A percentile compares a stretch with the other conserved stretches of the same genome.
Conservation (phyloP, 495 filamentous ascomycete species). For the Bryoglossum gracile region DNA sequence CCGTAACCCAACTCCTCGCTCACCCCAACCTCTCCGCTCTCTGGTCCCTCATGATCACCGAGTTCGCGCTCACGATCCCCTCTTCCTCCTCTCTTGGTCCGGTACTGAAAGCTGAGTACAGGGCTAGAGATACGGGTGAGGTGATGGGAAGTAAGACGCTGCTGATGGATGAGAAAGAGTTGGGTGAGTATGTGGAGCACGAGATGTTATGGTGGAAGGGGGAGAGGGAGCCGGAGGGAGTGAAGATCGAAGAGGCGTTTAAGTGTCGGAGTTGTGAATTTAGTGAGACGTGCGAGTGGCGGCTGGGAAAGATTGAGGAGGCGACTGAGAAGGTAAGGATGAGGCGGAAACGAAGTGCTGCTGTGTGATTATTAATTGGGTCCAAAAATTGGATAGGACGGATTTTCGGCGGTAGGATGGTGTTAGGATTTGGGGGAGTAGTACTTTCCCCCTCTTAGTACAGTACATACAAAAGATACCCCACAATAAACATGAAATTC, state of each 20-base stretch:
- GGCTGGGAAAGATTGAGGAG: constrained; percentile 32
- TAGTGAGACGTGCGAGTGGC: constrained; percentile 46
- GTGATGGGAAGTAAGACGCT: constrained; percentile 65
- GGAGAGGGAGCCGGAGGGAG: constrained; percentile 66
- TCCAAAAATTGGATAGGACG: no score
- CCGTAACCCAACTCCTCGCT: constrained; percentile 44
- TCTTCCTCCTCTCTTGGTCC: constrained; percentile 42
- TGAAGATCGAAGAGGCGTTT: constrained; percentile 80
- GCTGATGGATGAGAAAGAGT: constrained; percentile 52
- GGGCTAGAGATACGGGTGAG: constrained; percentile 38
- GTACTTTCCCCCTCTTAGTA: no score
- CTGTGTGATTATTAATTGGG: constrained; percentile 7
- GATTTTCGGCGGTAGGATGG: no score
- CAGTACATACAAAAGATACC: no score
- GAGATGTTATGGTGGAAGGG: constrained; percentile 87
- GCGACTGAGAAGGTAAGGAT: constrained; percentile 21
- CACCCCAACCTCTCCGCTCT: constrained; percentile 54
- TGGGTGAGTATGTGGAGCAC: constrained; percentile 57
- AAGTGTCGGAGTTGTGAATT: constrained; percentile 69
- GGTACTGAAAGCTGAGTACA: constrained; percentile 60
- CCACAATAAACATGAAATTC: no score
- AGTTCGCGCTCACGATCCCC: constrained; percentile 51
- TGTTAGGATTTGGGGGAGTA: no score
- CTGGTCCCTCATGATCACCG: constrained; percentile 58
- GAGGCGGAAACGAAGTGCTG: constrained; percentile 6